Base-by-base conservation (phyloP, 306 rosid species). In the Casuarina equisetifolia region DNA sequence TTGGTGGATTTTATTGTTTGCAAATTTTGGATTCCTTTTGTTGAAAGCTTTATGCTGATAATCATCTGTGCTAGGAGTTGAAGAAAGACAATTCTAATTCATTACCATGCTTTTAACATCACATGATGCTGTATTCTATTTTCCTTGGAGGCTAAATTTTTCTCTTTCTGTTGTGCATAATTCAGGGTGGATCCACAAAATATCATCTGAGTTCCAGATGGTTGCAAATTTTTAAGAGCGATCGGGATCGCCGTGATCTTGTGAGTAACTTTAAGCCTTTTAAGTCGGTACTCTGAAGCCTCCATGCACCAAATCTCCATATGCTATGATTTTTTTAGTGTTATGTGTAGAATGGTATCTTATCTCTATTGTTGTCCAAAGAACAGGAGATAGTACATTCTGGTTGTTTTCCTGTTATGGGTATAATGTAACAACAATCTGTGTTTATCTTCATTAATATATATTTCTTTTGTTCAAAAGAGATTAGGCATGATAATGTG, bases 171-270 rank as follows among this genome's bases (percentile, higher is more conserved):
- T 79, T 80, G 39, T 89, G 72, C 79, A 61, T 75, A 78, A 74
- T 69, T 51, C 89, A 95, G 99, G 98, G 97, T 76, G 99, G 97
- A 78, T 89, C 99, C 68, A 76, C 93, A 19, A 95, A 91, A 79
- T 95, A 92, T 86, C 97, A 95, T 89, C 82, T 95, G 67, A 83
- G 80, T 74, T 95, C 96, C 32, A 91, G 93, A 86, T 95, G 99
- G 99, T 84, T 92, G 82, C 94, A 95, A 83, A 91, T 88, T 67
- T 91, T 95, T 79, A 91, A 85, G 82, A 92, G 97, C 17, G 98
- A 92, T 6, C 89, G 97, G 73, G 98, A 92, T 86, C 97, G 89
- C 49, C 95, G 97, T 62, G 98, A 95, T 82, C 97, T 95, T 75
- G 98, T 95, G 86, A 79, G 88, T 83, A 51, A 19, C 53, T 85